Base-by-base conservation (phyloP, 2,329 filamentous ascomycete species). In the Beauveria bassiana region DNA sequence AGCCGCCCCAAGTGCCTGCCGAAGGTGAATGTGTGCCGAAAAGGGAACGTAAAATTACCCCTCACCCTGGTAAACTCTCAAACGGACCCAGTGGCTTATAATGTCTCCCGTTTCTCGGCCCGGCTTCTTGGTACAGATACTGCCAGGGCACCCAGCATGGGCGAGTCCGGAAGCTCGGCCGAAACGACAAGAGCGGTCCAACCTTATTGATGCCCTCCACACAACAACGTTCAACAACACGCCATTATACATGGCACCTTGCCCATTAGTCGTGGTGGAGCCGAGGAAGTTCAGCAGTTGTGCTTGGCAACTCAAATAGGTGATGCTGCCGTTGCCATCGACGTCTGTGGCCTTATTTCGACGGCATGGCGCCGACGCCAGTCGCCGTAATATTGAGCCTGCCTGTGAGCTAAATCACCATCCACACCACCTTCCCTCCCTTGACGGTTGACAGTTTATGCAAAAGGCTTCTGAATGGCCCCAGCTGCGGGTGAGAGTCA, bases 81-180 rank as follows among this genome's bases (percentile, higher is more conserved):
- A 38, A 38, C 12, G 34, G 34, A 10, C 12, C 34, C 7, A 24
- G 42, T 51, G 45, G 56, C 46, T n/a, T 26, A 9, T 49, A 34
- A 16, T 58, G 55, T 59, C 34, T 46, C 40, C 47, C 38, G 46
- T 52, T 45, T 52, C 57, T 52, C 57, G 57, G 40, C 38, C 57
- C 49, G 57, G 57, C 47, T 18, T 60, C 26, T 20, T 47, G 47
- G 10, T 38, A 26, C 49, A n/a, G 46, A 52, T 28, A 59, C 9
- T 59, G 10, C 22, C 56, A 49, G 14, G 54, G 47, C 26, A 18
- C 22, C 24, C 56, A 52, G 57, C 2, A 22, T 26, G 40, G 34
- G 22, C 28, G 40, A 52, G 38, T 47, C 58, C 58, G 59, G 59
- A 49, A 40, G 59, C 40, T 47, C 51, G 59, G 59, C 59, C 59